Evolutionary conservation across 2,329 filamentous ascomycete species (phyloP).

Genomic region (Cladosporium velox): DNA sequence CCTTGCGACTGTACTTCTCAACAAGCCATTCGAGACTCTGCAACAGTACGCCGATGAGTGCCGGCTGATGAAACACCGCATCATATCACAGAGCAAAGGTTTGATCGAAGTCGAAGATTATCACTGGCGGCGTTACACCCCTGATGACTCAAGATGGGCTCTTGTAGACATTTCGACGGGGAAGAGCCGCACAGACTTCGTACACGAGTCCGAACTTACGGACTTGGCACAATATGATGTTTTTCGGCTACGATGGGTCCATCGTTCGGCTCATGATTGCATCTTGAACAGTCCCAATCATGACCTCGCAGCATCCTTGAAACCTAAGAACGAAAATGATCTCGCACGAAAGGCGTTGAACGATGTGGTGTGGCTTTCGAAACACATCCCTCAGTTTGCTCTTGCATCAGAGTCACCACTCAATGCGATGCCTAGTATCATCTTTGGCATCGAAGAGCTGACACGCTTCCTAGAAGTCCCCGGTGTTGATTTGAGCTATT

Average conservation of each 20-base stretch:
- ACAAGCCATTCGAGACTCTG: not conserved
- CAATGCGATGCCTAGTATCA: not conserved
- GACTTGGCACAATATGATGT: not conserved
- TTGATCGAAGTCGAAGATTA: not conserved
- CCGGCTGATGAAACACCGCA: not conserved
- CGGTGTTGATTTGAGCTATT: not conserved
- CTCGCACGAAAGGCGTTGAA: not conserved
- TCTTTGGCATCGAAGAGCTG: no score
- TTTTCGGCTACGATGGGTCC: not conserved
- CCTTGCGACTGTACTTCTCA: not conserved
- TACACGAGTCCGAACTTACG: not conserved
- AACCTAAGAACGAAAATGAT: not conserved
- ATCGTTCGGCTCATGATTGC: not conserved
- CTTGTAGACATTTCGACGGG: not conserved
- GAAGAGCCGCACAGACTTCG: not conserved
- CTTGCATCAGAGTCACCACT: not conserved
- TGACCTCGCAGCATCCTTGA: not conserved
- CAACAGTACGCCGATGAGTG: not conserved
- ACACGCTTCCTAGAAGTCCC: not conserved
- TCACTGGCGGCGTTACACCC: no score
- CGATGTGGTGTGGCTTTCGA: not conserved
- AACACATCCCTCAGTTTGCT: not conserved
- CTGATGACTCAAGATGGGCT: not conserved
- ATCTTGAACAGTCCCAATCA: not conserved
- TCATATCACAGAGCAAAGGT: slow-evolving; percentile 3